phyloP scores from a whole-genome alignment of 1,139 yeast species.

The Lodderomyces metapsilosis region DNA sequence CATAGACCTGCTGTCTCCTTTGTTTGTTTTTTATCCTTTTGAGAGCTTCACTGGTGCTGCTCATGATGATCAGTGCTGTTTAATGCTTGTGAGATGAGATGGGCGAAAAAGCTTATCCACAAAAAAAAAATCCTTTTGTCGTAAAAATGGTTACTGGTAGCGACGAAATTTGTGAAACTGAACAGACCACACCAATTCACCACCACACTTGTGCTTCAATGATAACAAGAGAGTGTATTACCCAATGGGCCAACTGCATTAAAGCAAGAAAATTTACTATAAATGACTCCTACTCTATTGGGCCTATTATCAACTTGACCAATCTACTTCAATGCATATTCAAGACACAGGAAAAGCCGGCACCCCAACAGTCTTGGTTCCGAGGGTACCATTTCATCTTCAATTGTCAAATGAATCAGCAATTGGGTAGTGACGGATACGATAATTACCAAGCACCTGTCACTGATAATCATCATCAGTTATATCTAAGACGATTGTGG shows the following conservation, averaged over 20 bases:
- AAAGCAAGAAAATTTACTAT: constrained; percentile 18
- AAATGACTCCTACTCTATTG: constrained; percentile 20
- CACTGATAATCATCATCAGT: constrained; percentile 19
- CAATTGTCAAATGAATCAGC: constrained; percentile 49
- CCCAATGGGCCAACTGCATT: constrained; percentile 20
- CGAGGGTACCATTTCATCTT: constrained; percentile 67
- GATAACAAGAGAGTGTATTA: constrained; percentile 11
- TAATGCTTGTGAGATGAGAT: constrained; percentile 7
- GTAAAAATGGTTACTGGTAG: neutral
- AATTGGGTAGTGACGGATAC: constrained; percentile 72
- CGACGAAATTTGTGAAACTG: neutral
- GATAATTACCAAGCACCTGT: constrained; percentile 77
- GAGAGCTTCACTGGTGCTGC: constrained; percentile 32
- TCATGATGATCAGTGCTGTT: constrained; percentile 9
- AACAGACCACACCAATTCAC: too few relatives aligned
- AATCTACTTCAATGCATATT: constrained; percentile 19
- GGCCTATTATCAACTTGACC: constrained; percentile 17
- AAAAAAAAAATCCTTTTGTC: neutral
- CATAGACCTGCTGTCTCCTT: constrained; percentile 75
- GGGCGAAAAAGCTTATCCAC: neutral
- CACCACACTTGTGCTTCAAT: constrained; percentile 1
- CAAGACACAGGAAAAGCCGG: constrained; percentile 6
- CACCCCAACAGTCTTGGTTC: constrained; percentile 6
- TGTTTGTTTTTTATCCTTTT: constrained; percentile 68
- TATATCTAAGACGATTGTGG: constrained; percentile 75